Base-by-base conservation (phyloP, 2,329 filamentous ascomycete genomes). In the Monilinia aucupariae region DNA sequence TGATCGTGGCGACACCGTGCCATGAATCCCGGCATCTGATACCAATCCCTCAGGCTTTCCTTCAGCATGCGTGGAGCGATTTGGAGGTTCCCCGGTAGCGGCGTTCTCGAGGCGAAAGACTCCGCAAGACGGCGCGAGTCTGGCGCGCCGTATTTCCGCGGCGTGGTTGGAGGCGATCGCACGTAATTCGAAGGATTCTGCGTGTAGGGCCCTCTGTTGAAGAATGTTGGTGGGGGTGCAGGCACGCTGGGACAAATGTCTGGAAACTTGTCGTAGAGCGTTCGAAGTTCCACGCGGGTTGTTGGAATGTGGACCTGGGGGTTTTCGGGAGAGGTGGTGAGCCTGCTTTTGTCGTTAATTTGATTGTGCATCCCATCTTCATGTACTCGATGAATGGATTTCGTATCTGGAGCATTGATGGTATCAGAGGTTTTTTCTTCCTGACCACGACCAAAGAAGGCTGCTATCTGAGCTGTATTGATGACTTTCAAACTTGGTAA, bases 111-210 rank as follows among this genome's bases (percentile, higher is more conserved):
- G 6, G 59, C 51, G 8, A 48, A 55, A 13, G 59, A 55, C 22
- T 61, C 51, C 3, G 50, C 59, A 5, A 55, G 41, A n/a, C 59
- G 51, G 17, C 32, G 45, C 1, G 59, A 55, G 13, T 61, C 51
- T 20, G 59, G 59, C 1, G 54, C 41, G 1, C 45, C 59, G 3
- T 61, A 61, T 30, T 39, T 55, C 2, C 59, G 59, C 17, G 50
- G 59, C 15, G 50, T 49, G 32, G 20, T 17, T 39, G 59, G 59
- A 0, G 22, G 22, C 1, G 32, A 27, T 20, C 30, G 37, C 32
- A 22, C 39, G 12, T 4, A 20, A 12, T 27, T 20, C 2, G 53
- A 9, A 17, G 22, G 25, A 12, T n/a, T 47, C 22, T 47, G 20
- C 1, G 54, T 39, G 8, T 27, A 52, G 34, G 52, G n/a, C 3